Evolutionary conservation across 1,284 basidiomycete species (phyloP), one percentile per base, ranked within the genome.

Genomic region (Pseudozyma thailandica): DNA sequence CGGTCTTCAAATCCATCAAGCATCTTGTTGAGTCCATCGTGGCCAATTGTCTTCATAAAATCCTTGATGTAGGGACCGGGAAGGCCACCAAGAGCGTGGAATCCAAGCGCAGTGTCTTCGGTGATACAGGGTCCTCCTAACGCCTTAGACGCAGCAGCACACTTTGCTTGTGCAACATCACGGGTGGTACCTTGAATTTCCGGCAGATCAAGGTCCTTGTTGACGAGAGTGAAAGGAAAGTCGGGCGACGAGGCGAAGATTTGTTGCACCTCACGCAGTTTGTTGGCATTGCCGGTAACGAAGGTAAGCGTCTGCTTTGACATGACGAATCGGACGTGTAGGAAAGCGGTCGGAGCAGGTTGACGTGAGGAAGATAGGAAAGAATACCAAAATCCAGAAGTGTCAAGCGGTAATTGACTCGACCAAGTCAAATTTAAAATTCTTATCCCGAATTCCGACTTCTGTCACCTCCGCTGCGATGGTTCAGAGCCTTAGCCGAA

Each of bases 11-110:
- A 98, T 12, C 95, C 94, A 5, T 85, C 87, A 26, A 98, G 88
- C 80, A 98, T 86, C 52, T 87, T 90, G 84, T 95, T 94, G 21
- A 98, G 86, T 27, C 95, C 94, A 86, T 77, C 60, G 38, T 64
- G 68, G 12, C 74, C 77, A 37, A 79, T 44, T 6, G 55, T 62
- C 44, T 62, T 64, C 54, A 76, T 54, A 44, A 77, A 79, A 78
- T 93, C 87, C 81, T 98, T 98, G 87, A 98, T 96, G 84, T 97
- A 98, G 0, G 94, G 94, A 0, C 95, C 96, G 2, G 95, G 95
- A 6, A 98, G 88, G 0, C 93, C 94, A 37, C 89, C 88, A 31
- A 98, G 85, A 0, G 94, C 94, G 72, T 90, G 88, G 80, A 94
- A 98, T 78, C 90, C 92, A 5, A 98, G 88, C 0, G 95, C 93